These are phyloP conservation scores for Hyparrhenia diplandra DNA, from an alignment of 176 grass and related monocot genomes.

Conservation along the genomic window DNA sequence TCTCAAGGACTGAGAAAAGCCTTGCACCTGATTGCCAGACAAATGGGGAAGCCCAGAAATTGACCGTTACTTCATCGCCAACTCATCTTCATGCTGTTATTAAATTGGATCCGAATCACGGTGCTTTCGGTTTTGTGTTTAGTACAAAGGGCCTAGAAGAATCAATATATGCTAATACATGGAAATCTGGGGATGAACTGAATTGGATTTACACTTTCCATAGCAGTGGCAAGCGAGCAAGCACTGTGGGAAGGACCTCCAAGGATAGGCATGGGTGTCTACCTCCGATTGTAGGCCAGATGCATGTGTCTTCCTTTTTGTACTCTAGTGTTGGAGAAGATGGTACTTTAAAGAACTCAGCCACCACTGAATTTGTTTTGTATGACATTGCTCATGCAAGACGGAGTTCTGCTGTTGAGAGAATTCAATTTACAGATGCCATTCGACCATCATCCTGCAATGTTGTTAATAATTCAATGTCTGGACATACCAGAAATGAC, in stretches of 20 bases:
- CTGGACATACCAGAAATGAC: slow-evolving; percentile 42
- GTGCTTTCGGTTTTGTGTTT: slow-evolving; percentile 61
- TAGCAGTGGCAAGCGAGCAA: slow-evolving; percentile 63
- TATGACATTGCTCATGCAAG: slow-evolving; percentile 90
- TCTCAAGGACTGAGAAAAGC: slow-evolving; percentile 42
- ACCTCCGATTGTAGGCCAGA: slow-evolving; percentile 84
- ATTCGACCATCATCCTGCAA: slow-evolving; percentile 30
- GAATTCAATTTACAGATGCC: slow-evolving; percentile 39
- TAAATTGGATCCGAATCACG: slow-evolving; percentile 61
- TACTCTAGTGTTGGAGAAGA: slow-evolving; percentile 68
- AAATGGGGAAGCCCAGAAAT: slow-evolving; percentile 20
- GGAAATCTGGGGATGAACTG: slow-evolving; percentile 68
- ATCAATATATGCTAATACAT: slow-evolving; percentile 66
- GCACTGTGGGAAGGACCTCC: slow-evolving; percentile 45
- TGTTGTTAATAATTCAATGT: slow-evolving; percentile 27
- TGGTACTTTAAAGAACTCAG: slow-evolving; percentile 69
- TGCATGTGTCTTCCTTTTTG: slow-evolving; percentile 90
- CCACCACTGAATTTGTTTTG: slow-evolving; percentile 83
- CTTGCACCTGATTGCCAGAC: slow-evolving; percentile 17
- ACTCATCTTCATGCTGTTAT: slow-evolving; percentile 80
- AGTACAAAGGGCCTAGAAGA: slow-evolving; percentile 62
- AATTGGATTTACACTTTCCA: slow-evolving; percentile 98
- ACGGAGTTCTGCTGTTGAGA: slow-evolving; percentile 57
- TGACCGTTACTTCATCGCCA: slow-evolving; percentile 47
- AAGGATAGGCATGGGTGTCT: slow-evolving; percentile 48